Conservation (phyloP, 2,329 filamentous ascomycete genomes). For the Monilinia fructicola region DNA sequence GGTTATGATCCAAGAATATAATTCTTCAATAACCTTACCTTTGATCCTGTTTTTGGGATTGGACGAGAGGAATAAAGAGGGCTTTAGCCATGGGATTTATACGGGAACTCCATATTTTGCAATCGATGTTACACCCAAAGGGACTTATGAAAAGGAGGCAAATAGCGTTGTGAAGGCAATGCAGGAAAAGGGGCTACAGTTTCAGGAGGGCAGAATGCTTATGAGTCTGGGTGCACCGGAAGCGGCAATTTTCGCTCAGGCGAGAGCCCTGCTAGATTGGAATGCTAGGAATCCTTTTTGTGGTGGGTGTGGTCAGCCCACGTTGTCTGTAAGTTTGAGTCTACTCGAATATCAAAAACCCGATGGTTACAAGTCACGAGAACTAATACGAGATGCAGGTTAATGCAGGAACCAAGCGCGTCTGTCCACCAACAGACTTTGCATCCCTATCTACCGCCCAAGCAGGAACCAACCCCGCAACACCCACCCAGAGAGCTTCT, state of each 20-base stretch:
- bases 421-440: slow-evolving; percentile 71
- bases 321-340: slow-evolving; percentile 61
- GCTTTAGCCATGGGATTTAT: slow-evolving; percentile 63
- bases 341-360: background rate
- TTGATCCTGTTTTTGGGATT: slow-evolving; percentile 83
- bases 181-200: slow-evolving; percentile 61
- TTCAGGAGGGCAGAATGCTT: slow-evolving; percentile 64
- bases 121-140: slow-evolving; percentile 78
- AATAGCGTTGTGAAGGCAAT: slow-evolving; percentile 58
- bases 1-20: slow-evolving; percentile 68
- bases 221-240: slow-evolving; percentile 49
- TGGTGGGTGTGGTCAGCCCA: slow-evolving; percentile 80
- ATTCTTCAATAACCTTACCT: slow-evolving; percentile 66
- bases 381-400: background rate
- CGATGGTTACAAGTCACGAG: background rate
- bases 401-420: slow-evolving; percentile 77
- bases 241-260: slow-evolving; percentile 87
- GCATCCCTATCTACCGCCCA: slow-evolving; percentile 41
- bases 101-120: slow-evolving; percentile 84
- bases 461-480: slow-evolving; percentile 44
- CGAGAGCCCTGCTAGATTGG: slow-evolving; percentile 88
- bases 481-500: slow-evolving; percentile 57
- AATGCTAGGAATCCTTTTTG: slow-evolving; percentile 92
- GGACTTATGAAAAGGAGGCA: slow-evolving; percentile 60
- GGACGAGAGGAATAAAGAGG: slow-evolving; percentile 59